These are phyloP conservation scores for Pythium utonaiense DNA, from an alignment of 352 stramenopile genomes.

Conservation along the genomic window DNA sequence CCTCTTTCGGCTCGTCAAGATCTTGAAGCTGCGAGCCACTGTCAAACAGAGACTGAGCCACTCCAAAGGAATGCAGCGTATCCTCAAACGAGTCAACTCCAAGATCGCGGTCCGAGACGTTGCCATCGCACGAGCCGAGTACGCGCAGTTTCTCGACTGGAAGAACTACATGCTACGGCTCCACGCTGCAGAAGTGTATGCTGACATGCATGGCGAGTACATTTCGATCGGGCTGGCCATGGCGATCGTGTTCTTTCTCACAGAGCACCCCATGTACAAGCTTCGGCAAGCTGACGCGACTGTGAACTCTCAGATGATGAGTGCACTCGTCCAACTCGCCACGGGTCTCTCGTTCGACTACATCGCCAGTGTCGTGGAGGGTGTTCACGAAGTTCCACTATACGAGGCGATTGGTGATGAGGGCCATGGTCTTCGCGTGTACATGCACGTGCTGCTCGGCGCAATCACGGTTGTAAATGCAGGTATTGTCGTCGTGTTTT, in stretches of 20 bases:
- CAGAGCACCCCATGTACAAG: constrained; percentile 25
- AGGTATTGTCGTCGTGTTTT: constrained; percentile 19
- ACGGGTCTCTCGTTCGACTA: constrained; percentile 31
- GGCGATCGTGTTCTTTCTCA: constrained; percentile 22
- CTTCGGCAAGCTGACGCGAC: background rate
- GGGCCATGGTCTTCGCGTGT: constrained; percentile 19
- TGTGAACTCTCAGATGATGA: constrained; percentile 8
- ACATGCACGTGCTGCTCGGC: constrained; percentile 25
- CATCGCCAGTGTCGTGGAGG: constrained; percentile 32
- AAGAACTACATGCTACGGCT: constrained; percentile 30
- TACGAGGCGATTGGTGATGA: constrained; percentile 33
- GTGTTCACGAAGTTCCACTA: constrained; percentile 35
- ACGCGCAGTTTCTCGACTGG: constrained; percentile 38
- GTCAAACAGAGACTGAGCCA: constrained; percentile 22
- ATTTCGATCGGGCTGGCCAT: constrained; percentile 39
- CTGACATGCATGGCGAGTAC: constrained; percentile 48
- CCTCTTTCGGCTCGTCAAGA: constrained; percentile 37
- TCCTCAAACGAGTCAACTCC: constrained; percentile 34
- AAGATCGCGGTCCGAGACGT: constrained; percentile 23
- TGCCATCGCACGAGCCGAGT: constrained; percentile 24
- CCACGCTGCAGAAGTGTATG: constrained; percentile 47
- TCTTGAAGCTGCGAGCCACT: constrained; percentile 23
- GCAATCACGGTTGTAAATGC: constrained; percentile 28
- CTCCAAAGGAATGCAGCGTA: constrained; percentile 28
- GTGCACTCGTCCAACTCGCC: constrained; percentile 13